Evolutionary conservation across 495 filamentous ascomycete species (phyloP).

Genomic region (Melanomma pulvis-pyrius): DNA sequence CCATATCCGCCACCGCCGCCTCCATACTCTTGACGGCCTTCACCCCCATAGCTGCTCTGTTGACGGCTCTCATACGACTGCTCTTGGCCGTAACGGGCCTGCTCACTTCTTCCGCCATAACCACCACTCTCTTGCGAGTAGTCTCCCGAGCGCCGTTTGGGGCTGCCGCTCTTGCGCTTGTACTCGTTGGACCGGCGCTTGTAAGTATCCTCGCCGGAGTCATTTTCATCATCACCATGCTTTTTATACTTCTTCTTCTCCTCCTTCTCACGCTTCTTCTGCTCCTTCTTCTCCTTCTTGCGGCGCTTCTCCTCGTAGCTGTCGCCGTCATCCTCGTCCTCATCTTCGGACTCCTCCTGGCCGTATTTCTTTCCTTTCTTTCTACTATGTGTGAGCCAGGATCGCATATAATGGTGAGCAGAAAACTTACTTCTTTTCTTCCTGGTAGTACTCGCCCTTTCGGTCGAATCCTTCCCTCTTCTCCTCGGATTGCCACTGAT

Average conservation of each 20-base stretch:
- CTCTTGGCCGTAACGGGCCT: not conserved
- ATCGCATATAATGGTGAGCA: not conserved
- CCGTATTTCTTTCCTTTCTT: conserved; percentile 27
- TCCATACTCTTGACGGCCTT: not conserved
- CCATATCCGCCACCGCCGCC: conserved; percentile 3
- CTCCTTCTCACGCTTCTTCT: conserved; percentile 35
- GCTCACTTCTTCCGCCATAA: not conserved
- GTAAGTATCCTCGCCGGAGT: conserved; percentile 25
- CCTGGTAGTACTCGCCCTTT: conserved; percentile 36
- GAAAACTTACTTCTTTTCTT: conserved; percentile 35
- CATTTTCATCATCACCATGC: conserved; percentile 20
- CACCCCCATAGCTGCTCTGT: not conserved
- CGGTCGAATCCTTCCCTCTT: conserved; percentile 35
- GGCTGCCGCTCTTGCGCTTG: conserved; percentile 20
- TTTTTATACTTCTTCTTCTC: conserved; percentile 37
- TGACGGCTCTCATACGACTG: conserved; percentile 7
- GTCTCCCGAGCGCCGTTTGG: conserved; percentile 27
- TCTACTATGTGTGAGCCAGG: conserved; percentile 1
- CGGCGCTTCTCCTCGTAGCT: conserved; percentile 36
- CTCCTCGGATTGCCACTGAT: conserved; percentile 36
- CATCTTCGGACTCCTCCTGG: not conserved
- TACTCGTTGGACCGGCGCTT: conserved; percentile 25
- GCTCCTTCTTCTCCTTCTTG: conserved; percentile 32
- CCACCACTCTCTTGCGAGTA: conserved; percentile 24
- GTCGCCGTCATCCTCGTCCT: conserved; percentile 21